Evolutionary conservation across 2,329 filamentous ascomycete species (phyloP).

Genomic region (Colletotrichum sp.): DNA sequence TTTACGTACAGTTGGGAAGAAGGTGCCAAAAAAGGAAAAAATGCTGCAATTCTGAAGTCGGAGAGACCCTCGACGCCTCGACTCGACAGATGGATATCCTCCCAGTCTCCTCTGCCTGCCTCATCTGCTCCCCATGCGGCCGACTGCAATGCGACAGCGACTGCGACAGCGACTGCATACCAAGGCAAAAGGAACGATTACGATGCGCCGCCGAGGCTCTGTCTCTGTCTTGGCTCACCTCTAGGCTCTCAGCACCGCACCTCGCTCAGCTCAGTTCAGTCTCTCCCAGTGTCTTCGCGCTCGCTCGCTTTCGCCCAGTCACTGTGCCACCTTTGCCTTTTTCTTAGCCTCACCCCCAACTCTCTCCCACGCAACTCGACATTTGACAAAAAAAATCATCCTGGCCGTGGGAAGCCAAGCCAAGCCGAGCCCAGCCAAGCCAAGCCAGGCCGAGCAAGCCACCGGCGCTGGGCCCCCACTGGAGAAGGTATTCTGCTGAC

Average conservation of each 20-base stretch:
- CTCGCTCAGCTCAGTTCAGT: not conserved
- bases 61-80: not conserved
- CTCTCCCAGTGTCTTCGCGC: not conserved
- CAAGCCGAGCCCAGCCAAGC: not conserved
- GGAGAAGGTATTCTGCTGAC: slow-evolving; percentile 7
- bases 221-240: not conserved
- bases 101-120: not conserved
- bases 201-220: not conserved
- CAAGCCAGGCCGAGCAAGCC: not conserved
- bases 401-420: not conserved
- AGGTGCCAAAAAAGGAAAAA: not conserved
- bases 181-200: not conserved
- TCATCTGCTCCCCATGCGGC: not conserved
- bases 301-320: not conserved
- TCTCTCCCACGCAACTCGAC: not conserved
- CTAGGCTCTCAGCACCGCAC: not conserved
- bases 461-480: not conserved
- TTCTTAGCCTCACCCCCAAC: not conserved
- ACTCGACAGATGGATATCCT: not conserved
- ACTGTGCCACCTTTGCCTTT: not conserved
- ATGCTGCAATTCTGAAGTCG: not conserved
- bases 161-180: not conserved
- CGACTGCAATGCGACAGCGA: not conserved
- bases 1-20: not conserved
- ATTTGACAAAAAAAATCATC: not conserved